Base-by-base conservation (phyloP, 805 yeast species). In the Citeromyces nyonsensis region DNA sequence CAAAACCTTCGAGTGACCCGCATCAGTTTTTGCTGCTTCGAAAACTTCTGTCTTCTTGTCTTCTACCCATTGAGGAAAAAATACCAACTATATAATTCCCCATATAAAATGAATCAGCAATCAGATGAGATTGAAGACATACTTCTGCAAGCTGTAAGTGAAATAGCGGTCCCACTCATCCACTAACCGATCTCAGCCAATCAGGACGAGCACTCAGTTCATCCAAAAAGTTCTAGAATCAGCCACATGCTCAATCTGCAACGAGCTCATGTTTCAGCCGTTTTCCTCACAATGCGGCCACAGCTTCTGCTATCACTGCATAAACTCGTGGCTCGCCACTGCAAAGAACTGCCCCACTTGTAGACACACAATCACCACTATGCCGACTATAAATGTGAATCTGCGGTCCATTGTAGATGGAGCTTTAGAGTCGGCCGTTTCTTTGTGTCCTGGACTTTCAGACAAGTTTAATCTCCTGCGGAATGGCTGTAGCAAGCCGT, bases 281-380 rank as follows among this genome's bases (percentile, higher is more conserved):
- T 69, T 73, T 42, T 56, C 69, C 42, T 57, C 73, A 0, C 49
- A 58, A 9, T 80, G 91, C 54, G 88, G 88, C 2, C 91, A 80
- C 46, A 67, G 78, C 22, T 78, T 71, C 42, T 80, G 88, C 49
- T 79, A 79, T 45, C 66, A 45, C 32, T 69, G 88, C 46, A 46
- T 77, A n/a, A 53, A 57, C 12, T 59, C 63, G 15, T 79, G 91
- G 88, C 65, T 77, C 30, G 55, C 55, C 10, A 62, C 55, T 28
- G 68, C 65, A 35, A 53, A 63, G 33, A 60, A 69, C n/a, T 79
- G 91, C 49, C 88, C 91, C 0, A 57, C 74, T 6, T 79, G 88
- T 43, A 59, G 88, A 18, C 47, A 49, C 6, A 57, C 57, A 2
- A 54, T 77, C 29, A 57, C 48, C 22, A 51, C 52, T 3, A 51